A percentile compares a stretch with the other conserved stretches of the same genome.
Evolutionary conservation across 257 asterid species (phyloP).

Genomic region (Asclepias syriaca): DNA sequence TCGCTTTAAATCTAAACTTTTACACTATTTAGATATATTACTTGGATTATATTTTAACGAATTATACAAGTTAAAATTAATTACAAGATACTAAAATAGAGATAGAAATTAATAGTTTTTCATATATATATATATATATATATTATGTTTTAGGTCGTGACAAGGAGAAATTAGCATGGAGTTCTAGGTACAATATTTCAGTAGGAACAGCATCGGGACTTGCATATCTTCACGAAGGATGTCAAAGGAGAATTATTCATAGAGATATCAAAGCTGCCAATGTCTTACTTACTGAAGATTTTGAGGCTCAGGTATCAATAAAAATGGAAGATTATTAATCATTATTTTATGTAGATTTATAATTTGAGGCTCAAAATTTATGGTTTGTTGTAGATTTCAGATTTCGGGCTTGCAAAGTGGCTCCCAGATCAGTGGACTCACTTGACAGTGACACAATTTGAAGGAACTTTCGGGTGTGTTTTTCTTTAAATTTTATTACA

Average conservation of each 20-base stretch:
- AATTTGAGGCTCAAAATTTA: constrained; percentile 18
- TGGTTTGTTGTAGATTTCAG: constrained; percentile 64
- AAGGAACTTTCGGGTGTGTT: constrained; percentile 91
- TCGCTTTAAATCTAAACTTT: no score
- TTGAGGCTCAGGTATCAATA: constrained; percentile 68
- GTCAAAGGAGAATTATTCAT: constrained; percentile 87
- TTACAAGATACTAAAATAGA: no score
- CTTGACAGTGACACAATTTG: constrained; percentile 72
- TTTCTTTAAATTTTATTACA: neutral
- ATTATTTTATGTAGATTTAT: no score
- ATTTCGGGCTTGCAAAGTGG: constrained; percentile 97
- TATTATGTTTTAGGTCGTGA: constrained; percentile 31
- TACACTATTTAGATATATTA: no score
- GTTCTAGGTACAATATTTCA: constrained; percentile 53
- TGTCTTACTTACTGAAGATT: constrained; percentile 72
- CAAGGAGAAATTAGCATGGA: constrained; percentile 58
- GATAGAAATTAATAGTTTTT: no score
- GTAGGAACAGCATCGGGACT: constrained; percentile 85
- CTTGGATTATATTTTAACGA: no score
- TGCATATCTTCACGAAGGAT: constrained; percentile 87
- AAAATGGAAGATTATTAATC: neutral
- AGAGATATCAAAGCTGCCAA: constrained; percentile 95
- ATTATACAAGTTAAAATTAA: no score
- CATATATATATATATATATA: no score
- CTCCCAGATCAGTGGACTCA: constrained; percentile 98